These are phyloP conservation scores for Parmelia sp. DNA, from an alignment of 495 filamentous ascomycete species.

Conservation along the genomic window DNA sequence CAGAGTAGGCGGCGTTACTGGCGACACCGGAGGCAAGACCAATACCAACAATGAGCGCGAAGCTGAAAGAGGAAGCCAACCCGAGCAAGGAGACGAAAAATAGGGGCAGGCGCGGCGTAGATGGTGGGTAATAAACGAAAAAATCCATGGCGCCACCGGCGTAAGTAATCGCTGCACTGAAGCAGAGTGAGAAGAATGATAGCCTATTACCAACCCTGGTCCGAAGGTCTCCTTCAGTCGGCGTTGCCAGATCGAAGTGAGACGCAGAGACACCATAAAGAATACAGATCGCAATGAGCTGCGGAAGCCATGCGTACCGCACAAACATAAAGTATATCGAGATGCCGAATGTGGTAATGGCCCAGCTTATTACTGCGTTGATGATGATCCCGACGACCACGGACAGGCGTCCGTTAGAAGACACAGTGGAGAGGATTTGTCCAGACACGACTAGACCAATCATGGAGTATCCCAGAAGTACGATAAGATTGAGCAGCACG, in stretches of 20 bases:
- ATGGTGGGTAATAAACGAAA: conserved; percentile 59
- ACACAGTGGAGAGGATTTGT: conserved; percentile 69
- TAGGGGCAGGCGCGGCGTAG: conserved; percentile 34
- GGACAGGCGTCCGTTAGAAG: conserved; percentile 51
- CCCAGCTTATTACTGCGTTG: conserved; percentile 58
- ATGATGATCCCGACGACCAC: conserved; percentile 66
- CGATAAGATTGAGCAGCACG: conserved; percentile 63
- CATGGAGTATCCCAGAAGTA: conserved; percentile 65
- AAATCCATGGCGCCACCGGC: conserved; percentile 55
- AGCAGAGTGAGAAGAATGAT: conserved; percentile 62
- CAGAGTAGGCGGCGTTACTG: conserved; percentile 45
- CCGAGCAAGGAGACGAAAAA: conserved; percentile 38
- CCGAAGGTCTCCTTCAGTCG: conserved; percentile 42
- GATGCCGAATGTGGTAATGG: conserved; percentile 68
- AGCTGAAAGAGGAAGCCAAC: conserved; percentile 48
- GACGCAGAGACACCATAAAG: conserved; percentile 60
- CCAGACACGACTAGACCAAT: conserved; percentile 67
- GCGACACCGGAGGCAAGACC: conserved; percentile 60
- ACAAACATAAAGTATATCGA: conserved; percentile 65
- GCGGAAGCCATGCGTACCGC: conserved; percentile 65
- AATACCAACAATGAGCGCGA: conserved; percentile 60
- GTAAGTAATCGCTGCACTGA: conserved; percentile 59
- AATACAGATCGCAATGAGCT: conserved; percentile 58
- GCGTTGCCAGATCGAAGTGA: conserved; percentile 53
- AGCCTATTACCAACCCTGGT: conserved; percentile 55